Evolutionary conservation across 345 rosid species (phyloP), one percentile per base, ranked within the genome.

Genomic region (Boechera divaricarpa): DNA sequence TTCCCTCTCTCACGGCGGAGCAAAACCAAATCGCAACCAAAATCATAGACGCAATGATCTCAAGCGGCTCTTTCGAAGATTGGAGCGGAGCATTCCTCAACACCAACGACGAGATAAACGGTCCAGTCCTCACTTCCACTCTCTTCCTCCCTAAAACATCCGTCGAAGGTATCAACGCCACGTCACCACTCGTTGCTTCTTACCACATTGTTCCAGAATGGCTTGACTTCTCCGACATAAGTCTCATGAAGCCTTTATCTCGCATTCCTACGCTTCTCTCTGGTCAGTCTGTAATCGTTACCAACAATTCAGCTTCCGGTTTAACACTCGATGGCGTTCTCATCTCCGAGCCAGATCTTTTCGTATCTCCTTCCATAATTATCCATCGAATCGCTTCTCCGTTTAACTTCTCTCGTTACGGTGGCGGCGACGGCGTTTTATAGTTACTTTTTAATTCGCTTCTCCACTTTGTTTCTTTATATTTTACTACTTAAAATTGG

Each of bases 1-100:
- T 28, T 63, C 63, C 69, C 1, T 21, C 47, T 32, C 71, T 31
- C 45, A 35, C 74, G 5, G 0, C 15, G 12, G 58, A 61, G 15
- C 74, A 76, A 76, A 33, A 10, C 69, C n/a, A 53, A 52, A 12
- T 52, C 2, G 57, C 47, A 52, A 52, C 12, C 1, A 60, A 24
- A n/a, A 76, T 76, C 21, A 69, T 76, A 0, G 45, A 76, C 29
- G 80, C 80, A 76, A 76, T 76, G 80, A 53, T 62, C 64, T 69
- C 80, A 5, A 67, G 80, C 0, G 70, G 26, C 5, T 69, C 64
- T 42, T 76, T 76, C 13, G 80, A 76, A 1, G 64, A 76, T 7
- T 76, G 80, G 80, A 53, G 80, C 9, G 51, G 28, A 62, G 75
- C 75, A 7, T 76, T 76, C 63, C 75, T 76, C 55, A 4, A 49